Percentiles rank a stretch among this genome's conserved stretches.
Evolutionary conservation across 1,284 basidiomycete species (phyloP).

Genomic region (Agroathelia rolfsii): DNA sequence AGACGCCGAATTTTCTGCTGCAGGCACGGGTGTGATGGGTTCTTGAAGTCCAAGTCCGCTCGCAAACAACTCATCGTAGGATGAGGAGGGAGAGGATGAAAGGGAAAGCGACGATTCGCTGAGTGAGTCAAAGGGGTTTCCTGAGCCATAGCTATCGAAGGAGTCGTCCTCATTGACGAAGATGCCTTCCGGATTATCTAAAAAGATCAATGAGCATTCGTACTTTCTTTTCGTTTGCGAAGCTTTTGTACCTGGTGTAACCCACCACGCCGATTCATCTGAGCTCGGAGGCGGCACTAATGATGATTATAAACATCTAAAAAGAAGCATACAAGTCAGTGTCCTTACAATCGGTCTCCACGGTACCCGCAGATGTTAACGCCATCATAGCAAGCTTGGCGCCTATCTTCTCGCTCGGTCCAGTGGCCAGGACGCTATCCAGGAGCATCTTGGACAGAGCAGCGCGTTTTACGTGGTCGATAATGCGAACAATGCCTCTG

Average conservation of each 20-base stretch:
- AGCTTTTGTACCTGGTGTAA: constrained; percentile 41
- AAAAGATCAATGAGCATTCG: constrained; percentile 4
- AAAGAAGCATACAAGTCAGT: constrained; percentile 6
- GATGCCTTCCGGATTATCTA: constrained; percentile 58
- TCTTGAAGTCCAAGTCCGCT: constrained; percentile 55
- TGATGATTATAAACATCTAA: constrained; percentile 1
- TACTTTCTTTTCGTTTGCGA: too few species aligned
- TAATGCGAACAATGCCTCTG: constrained; percentile 63
- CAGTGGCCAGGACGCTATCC: constrained; percentile 47
- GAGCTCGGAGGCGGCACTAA: constrained; percentile 75
- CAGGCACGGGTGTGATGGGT: constrained; percentile 39
- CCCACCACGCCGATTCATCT: constrained; percentile 71
- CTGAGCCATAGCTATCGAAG: constrained; percentile 22
- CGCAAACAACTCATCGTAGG: constrained; percentile 73
- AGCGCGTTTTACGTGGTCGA: constrained; percentile 70
- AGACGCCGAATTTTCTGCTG: constrained; percentile 21
- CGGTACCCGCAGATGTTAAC: constrained; percentile 30
- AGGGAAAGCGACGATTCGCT: constrained; percentile 50
- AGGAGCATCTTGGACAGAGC: constrained; percentile 62
- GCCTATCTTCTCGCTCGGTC: constrained; percentile 56
- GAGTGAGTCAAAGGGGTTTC: constrained; percentile 65
- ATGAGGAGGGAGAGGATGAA: constrained; percentile 66
- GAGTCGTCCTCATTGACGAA: constrained; percentile 36
- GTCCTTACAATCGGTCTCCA: constrained; percentile 20
- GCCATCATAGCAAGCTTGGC: constrained; percentile 54